Evolutionary conservation across 176 grass and related monocot genomes (phyloP).

Genomic region (Chrysopogon serrulatus): DNA sequence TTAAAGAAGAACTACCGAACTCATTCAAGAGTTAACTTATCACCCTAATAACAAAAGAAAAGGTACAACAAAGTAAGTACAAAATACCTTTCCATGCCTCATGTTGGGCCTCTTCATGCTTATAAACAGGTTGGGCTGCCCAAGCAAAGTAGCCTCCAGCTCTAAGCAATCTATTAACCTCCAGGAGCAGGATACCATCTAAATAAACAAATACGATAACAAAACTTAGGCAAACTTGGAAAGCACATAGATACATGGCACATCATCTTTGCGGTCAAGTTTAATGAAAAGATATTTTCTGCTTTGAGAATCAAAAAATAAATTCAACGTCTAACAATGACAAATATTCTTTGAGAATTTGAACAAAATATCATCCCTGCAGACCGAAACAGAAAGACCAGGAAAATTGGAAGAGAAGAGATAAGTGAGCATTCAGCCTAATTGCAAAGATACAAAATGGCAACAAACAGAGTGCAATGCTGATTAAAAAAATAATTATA

Average conservation of each 20-base stretch:
- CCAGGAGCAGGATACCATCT: conserved; percentile 96
- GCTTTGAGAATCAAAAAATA: not conserved
- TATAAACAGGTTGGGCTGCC: conserved; percentile 99
- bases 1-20: conserved; percentile 3
- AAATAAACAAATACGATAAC: conserved; percentile 16
- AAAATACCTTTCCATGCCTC: conserved; percentile 84
- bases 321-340: not conserved
- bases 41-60: not conserved
- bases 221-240: not conserved
- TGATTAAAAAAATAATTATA: not conserved
- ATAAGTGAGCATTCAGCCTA: not conserved
- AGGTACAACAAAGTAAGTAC: conserved; percentile 1
- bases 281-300: not conserved
- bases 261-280: not conserved
- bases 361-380: not conserved
- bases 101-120: conserved; percentile 90
- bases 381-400: not conserved
- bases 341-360: not conserved
- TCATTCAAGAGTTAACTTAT: not conserved
- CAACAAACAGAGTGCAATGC: not conserved
- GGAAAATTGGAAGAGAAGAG: not conserved
- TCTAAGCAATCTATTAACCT: conserved; percentile 96
- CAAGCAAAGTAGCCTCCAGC: conserved; percentile 94
- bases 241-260: not conserved
- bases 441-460: not conserved